phyloP scores from a whole-genome alignment of 2,329 filamentous ascomycete species.

The Rhynchosporium graminicola region DNA sequence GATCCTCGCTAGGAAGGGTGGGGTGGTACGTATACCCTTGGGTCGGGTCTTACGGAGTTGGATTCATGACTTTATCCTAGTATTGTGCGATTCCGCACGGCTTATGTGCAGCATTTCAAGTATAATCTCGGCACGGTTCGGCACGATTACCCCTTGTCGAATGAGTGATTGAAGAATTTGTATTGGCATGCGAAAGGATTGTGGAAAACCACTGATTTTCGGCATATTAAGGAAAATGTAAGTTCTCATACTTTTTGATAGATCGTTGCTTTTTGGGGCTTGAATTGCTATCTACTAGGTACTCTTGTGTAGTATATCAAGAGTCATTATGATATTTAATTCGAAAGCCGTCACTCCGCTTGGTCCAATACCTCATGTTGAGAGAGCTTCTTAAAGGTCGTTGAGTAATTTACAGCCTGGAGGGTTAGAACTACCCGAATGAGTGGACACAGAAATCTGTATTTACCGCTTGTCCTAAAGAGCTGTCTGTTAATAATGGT shows the following conservation, averaged over 20 bases:
- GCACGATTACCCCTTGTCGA: conserved; percentile 58
- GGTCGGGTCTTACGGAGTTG: conserved; percentile 72
- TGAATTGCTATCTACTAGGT: too few species aligned
- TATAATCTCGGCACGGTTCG: conserved; percentile 53
- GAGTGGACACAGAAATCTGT: neutral
- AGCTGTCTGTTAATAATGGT: neutral
- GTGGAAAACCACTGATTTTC: conserved; percentile 40
- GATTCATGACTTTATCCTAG: conserved; percentile 72
- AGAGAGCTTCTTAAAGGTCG: conserved; percentile 73
- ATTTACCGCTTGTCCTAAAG: neutral
- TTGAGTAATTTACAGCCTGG: conserved; percentile 31
- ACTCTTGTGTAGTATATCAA: conserved; percentile 79
- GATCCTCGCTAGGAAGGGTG: conserved; percentile 53
- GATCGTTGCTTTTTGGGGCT: neutral
- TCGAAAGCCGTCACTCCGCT: conserved; percentile 75
- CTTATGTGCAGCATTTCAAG: conserved; percentile 66
- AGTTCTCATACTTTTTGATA: conserved; percentile 1
- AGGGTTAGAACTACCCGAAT: conserved; percentile 29
- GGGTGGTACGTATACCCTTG: conserved; percentile 63
- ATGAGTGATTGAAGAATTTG: conserved; percentile 64
- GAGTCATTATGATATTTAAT: conserved; percentile 68
- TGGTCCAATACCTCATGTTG: conserved; percentile 79
- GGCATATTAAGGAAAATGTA: conserved; percentile 53
- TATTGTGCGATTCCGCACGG: conserved; percentile 64
- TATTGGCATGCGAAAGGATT: conserved; percentile 67